Base-by-base conservation (phyloP, 148 eudicot species). In the Dysphania ambrosioides region DNA sequence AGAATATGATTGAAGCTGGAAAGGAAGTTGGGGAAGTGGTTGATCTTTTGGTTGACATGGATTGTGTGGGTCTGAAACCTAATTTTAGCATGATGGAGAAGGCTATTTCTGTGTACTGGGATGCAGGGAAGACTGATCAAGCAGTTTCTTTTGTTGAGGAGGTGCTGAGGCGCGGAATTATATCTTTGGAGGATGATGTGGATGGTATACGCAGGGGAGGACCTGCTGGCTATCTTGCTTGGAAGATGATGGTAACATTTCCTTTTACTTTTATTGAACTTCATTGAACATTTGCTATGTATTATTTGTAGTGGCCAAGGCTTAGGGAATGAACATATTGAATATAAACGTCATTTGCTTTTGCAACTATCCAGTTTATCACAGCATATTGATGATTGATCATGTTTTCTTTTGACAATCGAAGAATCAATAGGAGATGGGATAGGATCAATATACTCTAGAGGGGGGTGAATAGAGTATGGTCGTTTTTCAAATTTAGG, bases 151-250 rank as follows among this genome's bases (percentile, higher is more conserved):
- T 94, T 77, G 93, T 90, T 8, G 76, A 88, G 75, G 93, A 88
- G 85, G 84, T 90, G 65, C 77, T 94, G 80, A 81, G 81, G 72
- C 81, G 97, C 57, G 85, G 82, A 59, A 87, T 91, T 42, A 65
- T 78, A 13, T 81, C 78, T 34, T 31, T 72, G 23, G 86, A 87
- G 40, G 88, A 84, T 72, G 83, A 72, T 36, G 68, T 19, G 29
- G 83, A 79, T 47, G 89, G 60, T 68, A 12, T 83, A 40, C 82
- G 81, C 71, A 91, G 86, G 69, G 97, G 91, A 70, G 91, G 97
- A 55, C 97, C 97, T 5, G 79, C 87, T 77, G 98, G 98, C 24
- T 93, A 93, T 76, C 97, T 93, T 80, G 97, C 97, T 65, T 93
- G 98, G 98, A 93, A 91, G 84, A 85, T 91, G 91, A 88, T 91